These are phyloP conservation scores for Meyerozyma elateridarum DNA, from an alignment of 1,139 yeast species.

Conservation along the genomic window DNA sequence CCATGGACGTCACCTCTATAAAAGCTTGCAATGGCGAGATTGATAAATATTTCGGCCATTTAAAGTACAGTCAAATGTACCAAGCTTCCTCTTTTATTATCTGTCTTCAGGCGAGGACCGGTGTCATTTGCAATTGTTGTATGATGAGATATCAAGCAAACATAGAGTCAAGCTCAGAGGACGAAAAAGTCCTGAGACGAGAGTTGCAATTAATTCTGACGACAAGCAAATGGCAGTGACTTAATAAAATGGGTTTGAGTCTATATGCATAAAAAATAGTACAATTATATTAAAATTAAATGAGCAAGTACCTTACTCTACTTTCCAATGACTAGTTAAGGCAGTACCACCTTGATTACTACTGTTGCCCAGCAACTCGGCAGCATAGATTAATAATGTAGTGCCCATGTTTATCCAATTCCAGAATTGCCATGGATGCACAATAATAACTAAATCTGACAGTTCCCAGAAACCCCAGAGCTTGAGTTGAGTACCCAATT, in stretches of 20 bases:
- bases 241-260: not conserved
- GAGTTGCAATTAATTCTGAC: constrained; percentile 5
- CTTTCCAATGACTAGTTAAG: constrained; percentile 24
- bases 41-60: constrained; percentile 5
- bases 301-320: constrained; percentile 11
- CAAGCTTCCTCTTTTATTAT: constrained; percentile 9
- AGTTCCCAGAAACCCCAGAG: constrained; percentile 53
- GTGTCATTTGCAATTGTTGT: constrained; percentile 5
- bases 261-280: not conserved
- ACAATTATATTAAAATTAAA: not conserved
- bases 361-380: constrained; percentile 57
- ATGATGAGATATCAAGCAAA: constrained; percentile 18
- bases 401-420: constrained; percentile 89
- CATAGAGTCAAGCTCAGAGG: constrained; percentile 21
- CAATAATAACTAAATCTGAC: constrained; percentile 26
- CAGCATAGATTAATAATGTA: constrained; percentile 71
- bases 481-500: constrained; percentile 54
- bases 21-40: constrained; percentile 9
- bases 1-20: constrained; percentile 13
- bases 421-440: constrained; percentile 91
- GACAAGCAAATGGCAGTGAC: constrained; percentile 4
- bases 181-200: constrained; percentile 15
- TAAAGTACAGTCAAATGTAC: constrained; percentile 14
- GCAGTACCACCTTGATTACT: constrained; percentile 27
- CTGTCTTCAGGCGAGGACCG: constrained; percentile 6